Conservation (phyloP, 331 rosid species). For the Pyracantha coccinea region DNA sequence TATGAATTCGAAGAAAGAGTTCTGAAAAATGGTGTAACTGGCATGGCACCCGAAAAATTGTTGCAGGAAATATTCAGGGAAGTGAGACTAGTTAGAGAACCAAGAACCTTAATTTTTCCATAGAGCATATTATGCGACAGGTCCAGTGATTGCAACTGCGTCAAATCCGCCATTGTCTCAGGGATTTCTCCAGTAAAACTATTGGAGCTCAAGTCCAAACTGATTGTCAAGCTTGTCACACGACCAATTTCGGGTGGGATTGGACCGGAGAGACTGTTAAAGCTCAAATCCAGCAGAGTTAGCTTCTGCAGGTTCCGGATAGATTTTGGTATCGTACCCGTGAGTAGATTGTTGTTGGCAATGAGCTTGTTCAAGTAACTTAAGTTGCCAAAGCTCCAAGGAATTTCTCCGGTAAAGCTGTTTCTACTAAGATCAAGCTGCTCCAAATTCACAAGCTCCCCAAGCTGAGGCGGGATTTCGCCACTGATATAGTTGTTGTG, state of each 20-base stretch:
- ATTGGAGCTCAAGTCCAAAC: constrained; percentile 75
- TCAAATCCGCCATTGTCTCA: constrained; percentile 49
- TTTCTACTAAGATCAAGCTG: constrained; percentile 80
- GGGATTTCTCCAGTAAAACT: constrained; percentile 72
- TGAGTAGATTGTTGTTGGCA: constrained; percentile 61
- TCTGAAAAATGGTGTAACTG: constrained; percentile 71
- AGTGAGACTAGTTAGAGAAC: constrained; percentile 68
- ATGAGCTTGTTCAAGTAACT: constrained; percentile 86
- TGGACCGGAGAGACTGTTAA: constrained; percentile 61
- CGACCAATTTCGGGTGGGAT: constrained; percentile 65
- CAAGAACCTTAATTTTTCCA: constrained; percentile 65
- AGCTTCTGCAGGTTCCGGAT: constrained; percentile 61
- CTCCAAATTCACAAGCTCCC: constrained; percentile 73
- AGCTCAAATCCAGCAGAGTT: constrained; percentile 78
- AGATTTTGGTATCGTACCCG: constrained; percentile 67
- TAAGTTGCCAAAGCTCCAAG: constrained; percentile 76
- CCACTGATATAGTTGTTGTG: constrained; percentile 73
- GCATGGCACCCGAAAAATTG: constrained; percentile 86
- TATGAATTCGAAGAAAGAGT: constrained; percentile 51
- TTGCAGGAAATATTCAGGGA: constrained; percentile 69
- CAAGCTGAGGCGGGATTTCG: constrained; percentile 56
- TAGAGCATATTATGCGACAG: constrained; percentile 60
- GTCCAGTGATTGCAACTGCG: constrained; percentile 74
- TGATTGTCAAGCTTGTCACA: constrained; percentile 75
- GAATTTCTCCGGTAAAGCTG: constrained; percentile 63